These are phyloP conservation scores for Populus trichocarpa DNA, from an alignment of 441 rosid species.

Conservation along the genomic window DNA sequence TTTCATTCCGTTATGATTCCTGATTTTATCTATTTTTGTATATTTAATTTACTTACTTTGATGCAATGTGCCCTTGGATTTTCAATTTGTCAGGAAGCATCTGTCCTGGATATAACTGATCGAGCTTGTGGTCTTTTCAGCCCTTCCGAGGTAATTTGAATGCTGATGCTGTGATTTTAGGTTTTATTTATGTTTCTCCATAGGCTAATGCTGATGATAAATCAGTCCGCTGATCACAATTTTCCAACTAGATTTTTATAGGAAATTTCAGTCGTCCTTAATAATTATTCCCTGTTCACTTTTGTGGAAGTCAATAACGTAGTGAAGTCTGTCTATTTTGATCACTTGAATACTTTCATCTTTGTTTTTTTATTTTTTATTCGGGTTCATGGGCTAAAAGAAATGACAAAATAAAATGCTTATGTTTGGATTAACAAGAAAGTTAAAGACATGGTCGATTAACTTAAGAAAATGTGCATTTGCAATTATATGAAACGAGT, in stretches of 20 bases:
- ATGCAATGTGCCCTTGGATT: constrained; percentile 3
- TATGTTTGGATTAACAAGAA: background rate
- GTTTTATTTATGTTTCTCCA: constrained; percentile 1
- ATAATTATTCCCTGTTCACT: background rate
- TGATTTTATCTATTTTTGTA: background rate
- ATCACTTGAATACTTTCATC: background rate
- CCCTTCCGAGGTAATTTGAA: constrained; percentile 56
- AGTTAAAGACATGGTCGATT: background rate
- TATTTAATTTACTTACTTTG: background rate
- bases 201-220: background rate
- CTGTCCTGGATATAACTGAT: constrained; percentile 74
- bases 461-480: background rate
- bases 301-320: background rate
- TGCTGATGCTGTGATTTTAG: background rate
- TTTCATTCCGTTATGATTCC: background rate
- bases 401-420: background rate
- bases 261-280: background rate
- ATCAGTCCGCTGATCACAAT: background rate
- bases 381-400: background rate
- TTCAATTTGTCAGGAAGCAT: constrained; percentile 68
- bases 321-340: background rate
- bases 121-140: constrained; percentile 88
- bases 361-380: background rate
- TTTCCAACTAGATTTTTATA: background rate
- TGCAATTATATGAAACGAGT: background rate